Percentiles rank a stretch among this genome's conserved stretches.
phyloP scores from a whole-genome alignment of 75 land plant species.

The Picea sitchensis region DNA sequence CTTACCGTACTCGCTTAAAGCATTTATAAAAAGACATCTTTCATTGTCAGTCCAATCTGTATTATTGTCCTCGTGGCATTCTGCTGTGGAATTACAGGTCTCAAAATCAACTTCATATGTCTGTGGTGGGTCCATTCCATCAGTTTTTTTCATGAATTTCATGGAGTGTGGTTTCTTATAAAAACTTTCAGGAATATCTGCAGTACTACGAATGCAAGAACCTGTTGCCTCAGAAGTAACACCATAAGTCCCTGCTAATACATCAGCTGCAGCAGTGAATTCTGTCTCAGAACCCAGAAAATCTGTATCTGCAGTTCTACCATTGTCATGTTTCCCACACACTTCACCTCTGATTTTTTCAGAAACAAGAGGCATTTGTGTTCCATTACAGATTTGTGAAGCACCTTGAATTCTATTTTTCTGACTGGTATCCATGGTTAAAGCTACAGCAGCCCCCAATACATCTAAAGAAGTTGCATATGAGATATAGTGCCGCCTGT shows the following conservation, averaged over 20 bases:
- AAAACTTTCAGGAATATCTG: constrained; percentile 29
- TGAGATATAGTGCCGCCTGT: constrained; percentile 39
- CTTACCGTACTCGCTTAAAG: constrained; percentile 68
- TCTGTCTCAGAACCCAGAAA: constrained; percentile 26
- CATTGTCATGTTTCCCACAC: too few relatives aligned
- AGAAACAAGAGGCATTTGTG: too few relatives aligned
- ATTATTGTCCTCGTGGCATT: constrained; percentile 46
- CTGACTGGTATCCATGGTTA: constrained; percentile 4
- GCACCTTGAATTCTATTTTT: background rate
- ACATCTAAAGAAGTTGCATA: constrained; percentile 56
- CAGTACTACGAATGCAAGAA: constrained; percentile 50
- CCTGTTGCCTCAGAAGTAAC: constrained; percentile 59
- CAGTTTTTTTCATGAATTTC: constrained; percentile 19
- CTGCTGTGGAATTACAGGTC: constrained; percentile 40
- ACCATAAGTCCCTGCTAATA: constrained; percentile 50
- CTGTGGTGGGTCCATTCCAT: constrained; percentile 3
- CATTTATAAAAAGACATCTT: constrained; percentile 62
- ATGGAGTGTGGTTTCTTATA: constrained; percentile 9
- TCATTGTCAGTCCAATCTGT: constrained; percentile 88
- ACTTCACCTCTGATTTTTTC: too few relatives aligned
- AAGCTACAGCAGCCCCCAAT: constrained; percentile 39
- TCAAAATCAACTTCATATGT: constrained; percentile 47
- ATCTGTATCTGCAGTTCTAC: too few relatives aligned
- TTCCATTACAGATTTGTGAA: background rate
- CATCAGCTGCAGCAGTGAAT: constrained; percentile 46